A percentile compares a stretch with the other conserved stretches of the same genome.
phyloP scores from a whole-genome alignment of 2,329 filamentous ascomycete species.

The Lecanosticta acicola region DNA sequence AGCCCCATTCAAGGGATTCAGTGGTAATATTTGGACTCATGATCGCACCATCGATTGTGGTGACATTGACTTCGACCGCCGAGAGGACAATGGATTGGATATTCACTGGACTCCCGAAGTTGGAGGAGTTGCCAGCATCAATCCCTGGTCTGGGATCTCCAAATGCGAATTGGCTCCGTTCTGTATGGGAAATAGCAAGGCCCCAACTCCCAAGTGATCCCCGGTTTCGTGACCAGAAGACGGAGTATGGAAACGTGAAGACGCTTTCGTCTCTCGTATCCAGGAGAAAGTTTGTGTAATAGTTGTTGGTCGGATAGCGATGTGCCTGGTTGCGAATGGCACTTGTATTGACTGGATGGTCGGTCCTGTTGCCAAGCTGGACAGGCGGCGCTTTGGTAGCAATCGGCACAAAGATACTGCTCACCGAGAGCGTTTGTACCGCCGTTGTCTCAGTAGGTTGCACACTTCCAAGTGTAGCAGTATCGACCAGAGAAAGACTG shows the following conservation, averaged over 20 bases:
- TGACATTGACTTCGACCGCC: conserved; percentile 62
- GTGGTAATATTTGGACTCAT: conserved; percentile 39
- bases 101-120: conserved; percentile 74
- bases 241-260: conserved; percentile 61
- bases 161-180: conserved; percentile 55
- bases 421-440: conserved; percentile 22
- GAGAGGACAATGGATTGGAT: conserved; percentile 78
- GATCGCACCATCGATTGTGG: conserved; percentile 40
- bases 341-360: conserved; percentile 38
- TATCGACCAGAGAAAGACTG: conserved; percentile 29
- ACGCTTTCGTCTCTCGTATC: conserved; percentile 62
- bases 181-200: conserved; percentile 68
- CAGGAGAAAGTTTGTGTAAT: conserved; percentile 68
- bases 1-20: conserved; percentile 51
- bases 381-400: conserved; percentile 37
- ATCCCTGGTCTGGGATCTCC: conserved; percentile 31
- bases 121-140: conserved; percentile 51
- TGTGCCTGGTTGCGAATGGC: conserved; percentile 36
- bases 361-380: conserved; percentile 35
- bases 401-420: conserved; percentile 39
- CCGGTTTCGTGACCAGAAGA: conserved; percentile 45
- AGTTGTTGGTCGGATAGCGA: conserved; percentile 63
- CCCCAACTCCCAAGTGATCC: conserved; percentile 64
- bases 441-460: conserved; percentile 23
- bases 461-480: conserved; percentile 20